These are phyloP conservation scores for Fusarium sp. DNA, from an alignment of 2,329 filamentous ascomycete species.

Conservation along the genomic window DNA sequence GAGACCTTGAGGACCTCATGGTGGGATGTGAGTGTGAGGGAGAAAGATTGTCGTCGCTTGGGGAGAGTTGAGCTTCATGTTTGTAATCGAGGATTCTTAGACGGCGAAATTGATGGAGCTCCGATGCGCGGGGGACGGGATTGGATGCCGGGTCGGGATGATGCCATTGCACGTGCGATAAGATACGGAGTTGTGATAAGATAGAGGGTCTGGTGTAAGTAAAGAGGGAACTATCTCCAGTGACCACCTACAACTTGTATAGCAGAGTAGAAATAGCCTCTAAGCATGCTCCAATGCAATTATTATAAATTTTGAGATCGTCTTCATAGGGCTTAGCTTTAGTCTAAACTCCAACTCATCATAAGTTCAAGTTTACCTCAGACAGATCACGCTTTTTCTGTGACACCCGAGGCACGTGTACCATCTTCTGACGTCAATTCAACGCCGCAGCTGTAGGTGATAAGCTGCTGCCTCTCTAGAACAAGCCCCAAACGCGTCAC, in stretches of 20 bases:
- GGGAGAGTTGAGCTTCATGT: conserved; percentile 27
- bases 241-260: not conserved
- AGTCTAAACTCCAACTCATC: not conserved
- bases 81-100: conserved; percentile 35
- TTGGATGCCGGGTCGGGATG: conserved; percentile 26
- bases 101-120: conserved; percentile 24
- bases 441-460: not conserved
- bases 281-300: not conserved
- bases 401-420: not conserved
- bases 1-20: conserved; percentile 39
- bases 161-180: conserved; percentile 44
- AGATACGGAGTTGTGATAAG: conserved; percentile 22
- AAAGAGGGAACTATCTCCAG: not conserved
- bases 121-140: conserved; percentile 33
- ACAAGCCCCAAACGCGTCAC: conserved; percentile 31
- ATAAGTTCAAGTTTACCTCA: not conserved
- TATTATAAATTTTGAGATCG: not conserved
- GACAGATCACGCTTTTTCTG: not conserved
- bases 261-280: not conserved
- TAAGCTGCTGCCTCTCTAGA: conserved; percentile 24
- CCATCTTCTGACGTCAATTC: conserved; percentile 27
- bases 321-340: not conserved
- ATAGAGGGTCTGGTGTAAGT: not conserved
- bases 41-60: not conserved
- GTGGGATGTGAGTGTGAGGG: not conserved